These are phyloP conservation scores for Candida rishiriensis DNA, from an alignment of 805 yeast species.

Conservation along the genomic window DNA sequence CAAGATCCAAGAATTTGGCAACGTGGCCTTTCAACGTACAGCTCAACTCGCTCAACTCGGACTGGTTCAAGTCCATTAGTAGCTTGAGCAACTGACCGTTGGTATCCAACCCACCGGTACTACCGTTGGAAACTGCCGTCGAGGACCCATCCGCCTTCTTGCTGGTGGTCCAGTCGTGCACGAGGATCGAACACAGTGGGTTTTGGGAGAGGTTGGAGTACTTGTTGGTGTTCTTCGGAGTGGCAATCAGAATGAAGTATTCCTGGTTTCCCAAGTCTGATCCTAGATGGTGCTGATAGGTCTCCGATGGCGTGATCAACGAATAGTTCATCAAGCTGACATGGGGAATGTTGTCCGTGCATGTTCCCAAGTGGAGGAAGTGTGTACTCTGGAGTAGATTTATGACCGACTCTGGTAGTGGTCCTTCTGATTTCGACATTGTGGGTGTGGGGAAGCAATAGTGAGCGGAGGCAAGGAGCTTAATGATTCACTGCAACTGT, in stretches of 20 bases:
- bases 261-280: slow-evolving; percentile 7
- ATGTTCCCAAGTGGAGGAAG: slow-evolving; percentile 82
- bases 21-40: slow-evolving; percentile 70
- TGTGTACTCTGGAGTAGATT: slow-evolving; percentile 54
- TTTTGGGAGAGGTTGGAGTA: slow-evolving; percentile 63
- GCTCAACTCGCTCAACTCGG: slow-evolving; percentile 73
- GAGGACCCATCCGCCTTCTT: slow-evolving; percentile 1
- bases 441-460: not conserved
- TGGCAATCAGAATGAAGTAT: slow-evolving; percentile 62
- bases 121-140: slow-evolving; percentile 16
- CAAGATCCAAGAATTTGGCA: slow-evolving; percentile 48
- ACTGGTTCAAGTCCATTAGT: slow-evolving; percentile 71
- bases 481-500: no score
- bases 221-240: slow-evolving; percentile 69
- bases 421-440: slow-evolving; percentile 13
- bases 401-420: slow-evolving; percentile 32
- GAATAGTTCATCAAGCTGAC: slow-evolving; percentile 91
- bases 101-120: slow-evolving; percentile 1
- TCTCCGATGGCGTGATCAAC: slow-evolving; percentile 42
- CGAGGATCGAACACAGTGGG: slow-evolving; percentile 74
- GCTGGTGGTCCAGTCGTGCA: slow-evolving; percentile 83
- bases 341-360: slow-evolving; percentile 64
- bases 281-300: slow-evolving; percentile 15
- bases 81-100: slow-evolving; percentile 44
- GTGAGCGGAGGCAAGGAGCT: not conserved